phyloP scores from a whole-genome alignment of 2,329 filamentous ascomycete genomes.

The Fusarium begoniae region DNA sequence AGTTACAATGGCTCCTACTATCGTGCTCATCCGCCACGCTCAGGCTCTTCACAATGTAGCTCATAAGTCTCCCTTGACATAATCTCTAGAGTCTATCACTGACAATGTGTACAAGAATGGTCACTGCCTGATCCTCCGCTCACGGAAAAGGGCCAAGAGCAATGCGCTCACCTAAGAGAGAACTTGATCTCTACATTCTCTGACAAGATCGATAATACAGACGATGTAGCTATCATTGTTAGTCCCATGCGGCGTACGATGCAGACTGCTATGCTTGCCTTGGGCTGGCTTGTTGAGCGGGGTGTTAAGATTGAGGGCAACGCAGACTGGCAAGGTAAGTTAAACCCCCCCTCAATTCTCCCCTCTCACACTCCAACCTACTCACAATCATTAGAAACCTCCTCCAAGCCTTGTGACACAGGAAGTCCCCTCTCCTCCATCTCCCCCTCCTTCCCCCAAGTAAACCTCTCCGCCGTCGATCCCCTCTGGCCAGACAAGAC shows the following conservation, averaged over 20 bases:
- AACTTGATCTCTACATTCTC: slow-evolving; percentile 53
- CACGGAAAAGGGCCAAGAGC: slow-evolving; percentile 58
- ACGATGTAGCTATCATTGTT: slow-evolving; percentile 63
- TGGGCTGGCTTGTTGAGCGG: slow-evolving; percentile 66
- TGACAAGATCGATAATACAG: slow-evolving; percentile 43
- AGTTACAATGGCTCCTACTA: slow-evolving; percentile 58
- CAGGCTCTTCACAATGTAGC: slow-evolving; percentile 70
- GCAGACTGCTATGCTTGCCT: slow-evolving; percentile 67
- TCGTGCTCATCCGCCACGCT: slow-evolving; percentile 91
- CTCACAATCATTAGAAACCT: slow-evolving; percentile 55
- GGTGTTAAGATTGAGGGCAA: slow-evolving; percentile 65
- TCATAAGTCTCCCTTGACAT: slow-evolving; percentile 52
- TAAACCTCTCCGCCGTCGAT: slow-evolving; percentile 67
- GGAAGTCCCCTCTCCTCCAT: slow-evolving; percentile 60
- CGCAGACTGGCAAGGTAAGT: slow-evolving; percentile 75
- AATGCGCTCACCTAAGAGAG: slow-evolving; percentile 57
- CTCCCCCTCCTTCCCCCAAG: slow-evolving; percentile 58
- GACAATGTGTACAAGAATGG: slow-evolving; percentile 54
- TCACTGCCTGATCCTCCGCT: slow-evolving; percentile 60
- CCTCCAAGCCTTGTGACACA: slow-evolving; percentile 68
- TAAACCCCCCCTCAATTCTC: slow-evolving; percentile 39
- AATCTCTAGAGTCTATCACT: neutral
- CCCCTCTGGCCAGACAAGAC: slow-evolving; percentile 71
- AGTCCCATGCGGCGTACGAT: slow-evolving; percentile 73
- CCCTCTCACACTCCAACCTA: neutral